These are phyloP conservation scores for Schizosaccharomyces pombe DNA, from an alignment of 805 yeast species.

Conservation along the genomic window DNA sequence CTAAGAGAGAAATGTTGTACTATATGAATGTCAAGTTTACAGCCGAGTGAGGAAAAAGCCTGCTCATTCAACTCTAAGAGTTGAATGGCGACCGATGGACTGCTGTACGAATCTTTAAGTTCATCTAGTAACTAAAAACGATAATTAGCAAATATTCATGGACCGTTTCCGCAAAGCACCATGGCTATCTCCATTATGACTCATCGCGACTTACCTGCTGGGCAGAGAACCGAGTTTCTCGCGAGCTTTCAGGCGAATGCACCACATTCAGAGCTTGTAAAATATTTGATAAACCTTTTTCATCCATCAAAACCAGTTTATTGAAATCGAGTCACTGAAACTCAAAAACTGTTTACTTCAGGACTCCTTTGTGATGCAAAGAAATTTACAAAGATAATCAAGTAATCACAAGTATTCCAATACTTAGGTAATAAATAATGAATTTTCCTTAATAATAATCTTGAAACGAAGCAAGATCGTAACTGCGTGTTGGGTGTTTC, in stretches of 20 bases:
- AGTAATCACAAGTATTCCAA: too few relatives aligned
- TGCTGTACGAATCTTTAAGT: slow-evolving; percentile 41
- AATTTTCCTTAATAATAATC: too few relatives aligned
- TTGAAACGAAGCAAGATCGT: too few relatives aligned
- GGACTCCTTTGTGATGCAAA: too few relatives aligned
- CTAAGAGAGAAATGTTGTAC: slow-evolving; percentile 70
- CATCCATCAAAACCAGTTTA: neutral
- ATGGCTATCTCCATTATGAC: too few relatives aligned
- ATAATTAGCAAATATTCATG: neutral
- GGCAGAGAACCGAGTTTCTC: slow-evolving; percentile 25
- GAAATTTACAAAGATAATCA: too few relatives aligned
- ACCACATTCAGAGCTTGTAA: slow-evolving; percentile 10
- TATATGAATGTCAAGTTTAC: slow-evolving; percentile 17
- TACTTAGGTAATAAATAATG: too few relatives aligned
- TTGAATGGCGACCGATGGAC: slow-evolving; percentile 19
- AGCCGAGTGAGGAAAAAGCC: neutral
- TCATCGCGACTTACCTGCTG: slow-evolving; percentile 17
- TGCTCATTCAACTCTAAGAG: neutral
- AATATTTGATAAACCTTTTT: neutral
- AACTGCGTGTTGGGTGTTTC: too few relatives aligned
- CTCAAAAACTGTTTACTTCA: too few relatives aligned
- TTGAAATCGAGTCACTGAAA: too few relatives aligned
- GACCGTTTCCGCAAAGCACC: too few relatives aligned
- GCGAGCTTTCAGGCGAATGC: slow-evolving; percentile 13
- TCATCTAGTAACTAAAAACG: slow-evolving; percentile 37